Conservation (phyloP, 805 yeast genomes). For the Candida andamanensis region DNA sequence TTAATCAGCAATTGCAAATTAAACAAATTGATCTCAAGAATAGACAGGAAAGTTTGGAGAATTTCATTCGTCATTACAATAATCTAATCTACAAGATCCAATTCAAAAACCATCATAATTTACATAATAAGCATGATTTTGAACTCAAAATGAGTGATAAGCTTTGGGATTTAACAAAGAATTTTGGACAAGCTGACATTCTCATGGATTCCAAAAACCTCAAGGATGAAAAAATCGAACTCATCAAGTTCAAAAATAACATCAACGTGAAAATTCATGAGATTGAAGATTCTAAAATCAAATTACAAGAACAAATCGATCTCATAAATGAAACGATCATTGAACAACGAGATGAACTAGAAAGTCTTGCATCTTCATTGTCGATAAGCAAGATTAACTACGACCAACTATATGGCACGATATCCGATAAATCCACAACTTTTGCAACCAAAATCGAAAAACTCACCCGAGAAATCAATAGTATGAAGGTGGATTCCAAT, state of each 20-base stretch:
- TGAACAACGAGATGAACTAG: slow-evolving; percentile 54
- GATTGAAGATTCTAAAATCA: slow-evolving; percentile 53
- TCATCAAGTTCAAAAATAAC: slow-evolving; percentile 24
- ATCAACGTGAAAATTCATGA: slow-evolving; percentile 42
- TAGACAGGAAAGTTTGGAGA: slow-evolving; percentile 47
- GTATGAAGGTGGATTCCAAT: slow-evolving; percentile 43
- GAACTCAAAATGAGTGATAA: slow-evolving; percentile 32
- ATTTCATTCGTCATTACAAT: slow-evolving; percentile 53
- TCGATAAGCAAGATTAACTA: slow-evolving; percentile 47
- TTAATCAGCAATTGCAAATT: slow-evolving; percentile 40
- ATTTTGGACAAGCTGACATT: slow-evolving; percentile 25
- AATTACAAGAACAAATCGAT: slow-evolving; percentile 56
- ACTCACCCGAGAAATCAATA: slow-evolving; percentile 52
- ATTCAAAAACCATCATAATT: slow-evolving; percentile 9
- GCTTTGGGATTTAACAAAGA: slow-evolving; percentile 9
- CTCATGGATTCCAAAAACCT: slow-evolving; percentile 40
- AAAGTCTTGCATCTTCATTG: slow-evolving; percentile 52
- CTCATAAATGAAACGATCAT: slow-evolving; percentile 48
- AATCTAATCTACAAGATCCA: slow-evolving; percentile 44
- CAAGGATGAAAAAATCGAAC: slow-evolving; percentile 41
- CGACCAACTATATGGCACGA: slow-evolving; percentile 51
- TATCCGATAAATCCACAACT: slow-evolving; percentile 47
- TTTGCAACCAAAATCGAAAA: slow-evolving; percentile 63
- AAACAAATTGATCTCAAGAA: slow-evolving; percentile 48
- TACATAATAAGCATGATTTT: slow-evolving; percentile 26